Percentiles rank a stretch among this genome's conserved stretches.
Evolutionary conservation across 1,139 yeast genomes (phyloP).

Genomic region (Blastobotrys indianensis): DNA sequence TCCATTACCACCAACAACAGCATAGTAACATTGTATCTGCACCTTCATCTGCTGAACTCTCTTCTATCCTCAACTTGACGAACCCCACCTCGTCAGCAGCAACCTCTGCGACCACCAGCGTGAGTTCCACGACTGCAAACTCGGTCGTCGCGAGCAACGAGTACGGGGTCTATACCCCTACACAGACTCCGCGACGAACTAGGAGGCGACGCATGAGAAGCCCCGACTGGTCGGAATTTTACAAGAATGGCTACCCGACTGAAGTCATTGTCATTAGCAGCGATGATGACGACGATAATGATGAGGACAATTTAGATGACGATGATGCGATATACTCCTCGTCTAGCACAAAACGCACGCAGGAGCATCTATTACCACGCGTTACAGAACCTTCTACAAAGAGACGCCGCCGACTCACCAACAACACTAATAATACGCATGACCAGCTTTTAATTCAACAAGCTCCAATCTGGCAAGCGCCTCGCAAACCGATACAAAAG

Average conservation of each 20-base stretch:
- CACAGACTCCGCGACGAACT: constrained; percentile 6
- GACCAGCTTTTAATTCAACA: neutral
- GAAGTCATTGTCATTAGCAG: constrained; percentile 17
- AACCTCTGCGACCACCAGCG: too few species aligned
- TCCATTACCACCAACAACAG: neutral
- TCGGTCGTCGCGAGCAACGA: neutral
- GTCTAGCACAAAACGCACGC: neutral
- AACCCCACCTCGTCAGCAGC: neutral
- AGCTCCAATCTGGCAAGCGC: constrained; percentile 15
- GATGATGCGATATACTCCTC: neutral
- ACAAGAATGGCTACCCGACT: constrained; percentile 31
- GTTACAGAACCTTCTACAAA: neutral
- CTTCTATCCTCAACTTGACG: too few species aligned
- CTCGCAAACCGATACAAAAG: constrained; percentile 25
- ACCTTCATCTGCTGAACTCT: too few species aligned
- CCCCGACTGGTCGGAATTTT: constrained; percentile 31
- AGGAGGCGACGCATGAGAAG: constrained; percentile 3
- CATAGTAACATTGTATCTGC: neutral
- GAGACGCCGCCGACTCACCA: neutral
- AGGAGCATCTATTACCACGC: neutral
- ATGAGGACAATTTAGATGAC: constrained; percentile 1
- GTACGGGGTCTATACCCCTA: constrained; percentile 9
- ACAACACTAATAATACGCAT: neutral
- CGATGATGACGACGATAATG: constrained; percentile 14
- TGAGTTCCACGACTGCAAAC: neutral